Evolutionary conservation across 805 yeast genomes (phyloP), one percentile per base, ranked within the genome.

Genomic region (Suhomyces faveliae): DNA sequence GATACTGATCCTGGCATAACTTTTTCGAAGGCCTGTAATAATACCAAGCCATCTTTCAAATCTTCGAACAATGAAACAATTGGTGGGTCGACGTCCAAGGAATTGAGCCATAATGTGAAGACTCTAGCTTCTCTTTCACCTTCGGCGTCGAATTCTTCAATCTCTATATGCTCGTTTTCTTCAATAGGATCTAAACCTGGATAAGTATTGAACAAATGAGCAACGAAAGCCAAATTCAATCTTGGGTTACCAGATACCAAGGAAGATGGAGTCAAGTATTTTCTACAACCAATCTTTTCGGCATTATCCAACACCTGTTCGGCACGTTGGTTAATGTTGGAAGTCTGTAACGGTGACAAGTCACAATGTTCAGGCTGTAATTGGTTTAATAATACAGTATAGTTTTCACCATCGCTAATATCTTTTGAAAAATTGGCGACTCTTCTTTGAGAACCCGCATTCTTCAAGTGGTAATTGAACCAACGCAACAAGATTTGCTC

Each of bases 51-150:
- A 67, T 92, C 97, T 67, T 90, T 91, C 62, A 94, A 78, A 64
- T 94, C 98, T 69, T 92, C 97, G 59, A 94, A 94, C 57, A 94
- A 73, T 12, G 87, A 83, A 43, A 89, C 89, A 50, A 94, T 92
- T 21, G 97, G 88, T 22, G 98, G 97, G 53, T 91, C 94, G 12
- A 94, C 98, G 56, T 94, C 98, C 60, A 94, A 78, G 1, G 97
- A 89, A 71, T 94, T 94, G 63, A 94, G 81, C 99, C 99, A 94
- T 61, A 94, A 74, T 5, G 99, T 94, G 72, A 94, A 94, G 10
- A 94, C 99, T 68, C 99, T 82, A 3, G 99, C 99, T 73, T 94
- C 99, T 73, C 99, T 87, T 73, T 94, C 99, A 53, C 99, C 99
- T 72, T 94, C 99, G 21, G 99, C 99, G 66, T 94, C 99, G 62